phyloP scores from a whole-genome alignment of 345 rosid species.

The Populus davidiana region DNA sequence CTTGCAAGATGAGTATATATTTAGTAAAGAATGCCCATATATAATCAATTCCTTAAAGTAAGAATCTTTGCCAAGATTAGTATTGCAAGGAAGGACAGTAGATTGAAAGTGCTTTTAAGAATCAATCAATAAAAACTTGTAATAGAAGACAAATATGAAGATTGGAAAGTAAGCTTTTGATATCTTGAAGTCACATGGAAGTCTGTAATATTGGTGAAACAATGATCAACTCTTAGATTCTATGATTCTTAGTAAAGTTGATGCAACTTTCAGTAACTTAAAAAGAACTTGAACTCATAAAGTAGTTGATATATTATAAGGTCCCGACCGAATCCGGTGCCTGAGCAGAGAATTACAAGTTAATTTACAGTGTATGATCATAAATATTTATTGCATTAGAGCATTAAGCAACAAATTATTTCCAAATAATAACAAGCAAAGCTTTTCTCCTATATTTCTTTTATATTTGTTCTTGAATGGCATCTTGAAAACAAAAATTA shows the following conservation, averaged over 20 bases:
- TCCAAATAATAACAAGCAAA: neutral
- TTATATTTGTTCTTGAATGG: neutral
- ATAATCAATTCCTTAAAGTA: constrained; percentile 8
- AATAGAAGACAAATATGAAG: constrained; percentile 11
- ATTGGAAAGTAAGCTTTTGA: constrained; percentile 11
- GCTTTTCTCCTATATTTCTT: neutral
- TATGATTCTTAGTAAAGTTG: constrained; percentile 16
- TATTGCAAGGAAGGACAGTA: neutral
- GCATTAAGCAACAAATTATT: neutral
- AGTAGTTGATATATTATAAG: neutral
- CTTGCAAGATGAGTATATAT: too few relatives aligned
- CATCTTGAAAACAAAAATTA: neutral
- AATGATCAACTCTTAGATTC: constrained; percentile 25
- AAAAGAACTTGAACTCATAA: neutral
- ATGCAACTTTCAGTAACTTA: neutral
- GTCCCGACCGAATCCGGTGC: neutral
- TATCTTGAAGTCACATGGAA: constrained; percentile 22
- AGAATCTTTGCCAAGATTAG: constrained; percentile 12
- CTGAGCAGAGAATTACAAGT: neutral
- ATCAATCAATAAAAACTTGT: neutral
- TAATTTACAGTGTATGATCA: neutral
- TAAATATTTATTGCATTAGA: neutral
- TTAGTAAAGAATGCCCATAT: neutral
- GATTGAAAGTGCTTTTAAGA: constrained; percentile 9
- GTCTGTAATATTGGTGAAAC: neutral